phyloP scores from a whole-genome alignment of 2,329 filamentous ascomycete genomes.

The Thielaviopsis punctulata region DNA sequence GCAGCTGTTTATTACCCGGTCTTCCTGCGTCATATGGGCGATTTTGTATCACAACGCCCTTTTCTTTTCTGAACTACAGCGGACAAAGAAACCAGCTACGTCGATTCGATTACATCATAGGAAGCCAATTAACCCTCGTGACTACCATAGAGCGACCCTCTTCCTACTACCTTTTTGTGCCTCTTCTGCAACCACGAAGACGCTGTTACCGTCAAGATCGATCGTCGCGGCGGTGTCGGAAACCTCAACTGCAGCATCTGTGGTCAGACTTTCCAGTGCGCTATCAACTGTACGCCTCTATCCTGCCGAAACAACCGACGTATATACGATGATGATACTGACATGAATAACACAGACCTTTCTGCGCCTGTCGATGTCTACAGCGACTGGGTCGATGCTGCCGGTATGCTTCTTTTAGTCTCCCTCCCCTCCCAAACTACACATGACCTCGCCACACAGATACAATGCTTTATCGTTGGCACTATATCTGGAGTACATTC shows the following conservation, averaged over 20 bases:
- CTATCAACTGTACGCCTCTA: conserved; percentile 63
- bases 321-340: not conserved
- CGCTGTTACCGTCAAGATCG: conserved; percentile 74
- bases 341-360: conserved; percentile 40
- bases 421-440: conserved; percentile 1
- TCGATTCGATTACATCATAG: conserved; percentile 12
- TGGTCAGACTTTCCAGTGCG: conserved; percentile 82
- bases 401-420: conserved; percentile 28
- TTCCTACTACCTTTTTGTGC: conserved; percentile 79
- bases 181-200: conserved; percentile 98
- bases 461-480: not conserved
- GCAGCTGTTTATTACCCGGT: not conserved
- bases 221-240: conserved; percentile 82
- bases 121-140: not conserved
- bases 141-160: conserved; percentile 41
- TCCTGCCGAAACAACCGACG: not conserved
- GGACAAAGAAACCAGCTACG: not conserved
- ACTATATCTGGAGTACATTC: not conserved
- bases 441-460: not conserved
- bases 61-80: not conserved
- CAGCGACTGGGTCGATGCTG: conserved; percentile 91
- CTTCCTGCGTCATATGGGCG: not conserved
- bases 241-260: conserved; percentile 82
- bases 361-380: conserved; percentile 90
- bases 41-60: too few species aligned